A percentile compares a stretch with the other conserved stretches of the same genome.
These are phyloP conservation scores for Bisporella sp. DNA, from an alignment of 2,329 filamentous ascomycete genomes.

Conservation along the genomic window DNA sequence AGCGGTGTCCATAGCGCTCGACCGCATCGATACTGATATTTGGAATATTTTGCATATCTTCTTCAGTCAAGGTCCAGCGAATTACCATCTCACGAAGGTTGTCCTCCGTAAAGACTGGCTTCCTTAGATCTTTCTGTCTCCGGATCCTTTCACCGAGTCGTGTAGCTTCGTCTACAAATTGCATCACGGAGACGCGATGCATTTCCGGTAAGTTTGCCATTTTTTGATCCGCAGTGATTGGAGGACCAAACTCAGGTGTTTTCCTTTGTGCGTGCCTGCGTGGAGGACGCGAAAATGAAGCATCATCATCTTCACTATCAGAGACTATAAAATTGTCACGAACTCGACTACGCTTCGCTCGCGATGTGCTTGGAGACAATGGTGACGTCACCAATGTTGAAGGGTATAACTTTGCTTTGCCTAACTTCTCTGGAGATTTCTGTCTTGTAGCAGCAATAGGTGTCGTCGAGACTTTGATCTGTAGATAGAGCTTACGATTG, in stretches of 20 bases:
- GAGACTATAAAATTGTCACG: conserved; percentile 43
- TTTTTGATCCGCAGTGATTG: conserved; percentile 50
- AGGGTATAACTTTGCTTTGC: conserved; percentile 29
- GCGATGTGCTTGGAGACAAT: conserved; percentile 9
- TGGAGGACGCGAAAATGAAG: conserved; percentile 8
- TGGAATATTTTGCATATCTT: conserved; percentile 56
- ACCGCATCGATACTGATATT: conserved; percentile 59
- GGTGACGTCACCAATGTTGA: conserved; percentile 56
- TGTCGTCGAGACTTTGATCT: conserved; percentile 20
- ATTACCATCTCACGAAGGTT: conserved; percentile 70
- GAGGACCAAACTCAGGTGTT: conserved; percentile 40
- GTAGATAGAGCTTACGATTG: conserved; percentile 21
- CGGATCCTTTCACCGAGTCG: conserved; percentile 53
- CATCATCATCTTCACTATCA: conserved; percentile 29
- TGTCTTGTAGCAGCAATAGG: conserved; percentile 7
- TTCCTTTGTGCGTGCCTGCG: conserved; percentile 12
- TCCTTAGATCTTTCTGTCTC: conserved; percentile 47
- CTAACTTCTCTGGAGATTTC: conserved; percentile 32
- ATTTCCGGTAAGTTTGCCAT: conserved; percentile 48
- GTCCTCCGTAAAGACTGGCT: conserved; percentile 59
- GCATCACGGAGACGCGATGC: conserved; percentile 55
- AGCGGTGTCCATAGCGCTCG: conserved; percentile 49
- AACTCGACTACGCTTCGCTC: conserved; percentile 25
- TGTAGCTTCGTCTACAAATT: conserved; percentile 59
- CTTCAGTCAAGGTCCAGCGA: conserved; percentile 53